A percentile compares a stretch with the other conserved stretches of the same genome.
phyloP scores from a whole-genome alignment of 116 monocot species.

The Posidonia oceanica region DNA sequence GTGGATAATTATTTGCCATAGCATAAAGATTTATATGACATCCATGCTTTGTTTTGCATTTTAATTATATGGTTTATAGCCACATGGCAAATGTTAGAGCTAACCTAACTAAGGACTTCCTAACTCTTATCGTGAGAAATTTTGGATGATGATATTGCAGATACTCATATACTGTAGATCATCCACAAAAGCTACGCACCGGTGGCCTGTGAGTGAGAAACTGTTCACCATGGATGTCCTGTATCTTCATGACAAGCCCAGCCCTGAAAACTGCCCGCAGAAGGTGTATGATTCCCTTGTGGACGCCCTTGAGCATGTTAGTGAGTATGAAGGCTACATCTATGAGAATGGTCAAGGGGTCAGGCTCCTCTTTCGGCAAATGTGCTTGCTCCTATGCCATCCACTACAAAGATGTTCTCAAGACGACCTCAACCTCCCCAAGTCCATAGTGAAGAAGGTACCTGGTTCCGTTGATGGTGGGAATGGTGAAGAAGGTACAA shows the following conservation, averaged over 20 bases:
- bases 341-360: conserved; percentile 65
- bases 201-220: conserved; percentile 66
- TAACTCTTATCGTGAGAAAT: not conserved
- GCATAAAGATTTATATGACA: too few species aligned
- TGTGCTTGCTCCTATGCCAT: conserved; percentile 62
- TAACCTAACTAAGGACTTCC: not conserved
- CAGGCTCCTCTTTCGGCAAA: conserved; percentile 39
- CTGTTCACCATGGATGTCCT: conserved; percentile 70
- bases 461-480: conserved; percentile 16
- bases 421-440: conserved; percentile 79
- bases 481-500: conserved; percentile 19
- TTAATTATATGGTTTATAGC: too few species aligned
- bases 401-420: conserved; percentile 76
- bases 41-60: too few species aligned
- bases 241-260: conserved; percentile 92
- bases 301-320: conserved; percentile 75
- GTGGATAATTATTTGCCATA: too few species aligned
- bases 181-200: conserved; percentile 42
- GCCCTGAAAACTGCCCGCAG: conserved; percentile 83
- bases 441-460: conserved; percentile 33
- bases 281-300: conserved; percentile 67
- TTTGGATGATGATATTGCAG: conserved; percentile 17
- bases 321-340: conserved; percentile 73
- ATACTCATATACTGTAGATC: conserved; percentile 88
- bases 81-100: not conserved